These are phyloP conservation scores for Mucor lusitanicus DNA, from an alignment of 371 early-diverging fungal species.

Conservation along the genomic window DNA sequence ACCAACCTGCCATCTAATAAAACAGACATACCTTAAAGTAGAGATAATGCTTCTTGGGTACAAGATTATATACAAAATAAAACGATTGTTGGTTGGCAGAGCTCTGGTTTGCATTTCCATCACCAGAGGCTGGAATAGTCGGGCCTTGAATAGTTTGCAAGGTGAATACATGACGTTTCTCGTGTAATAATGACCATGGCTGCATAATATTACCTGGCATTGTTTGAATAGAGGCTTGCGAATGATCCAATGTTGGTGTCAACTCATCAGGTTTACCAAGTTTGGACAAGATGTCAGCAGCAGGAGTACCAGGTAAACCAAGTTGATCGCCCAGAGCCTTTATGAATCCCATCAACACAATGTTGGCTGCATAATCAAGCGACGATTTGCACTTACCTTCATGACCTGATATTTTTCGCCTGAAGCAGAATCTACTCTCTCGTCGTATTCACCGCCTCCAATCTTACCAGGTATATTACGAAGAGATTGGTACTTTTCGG, in stretches of 20 bases:
- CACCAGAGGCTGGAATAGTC: constrained; percentile 10
- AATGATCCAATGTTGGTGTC: constrained; percentile 30
- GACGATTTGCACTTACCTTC: constrained; percentile 32
- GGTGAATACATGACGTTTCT: background rate
- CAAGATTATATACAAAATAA: constrained; percentile 62
- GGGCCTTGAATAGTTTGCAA: constrained; percentile 18
- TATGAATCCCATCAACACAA: background rate
- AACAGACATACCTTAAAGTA: constrained; percentile 43
- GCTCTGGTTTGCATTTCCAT: background rate
- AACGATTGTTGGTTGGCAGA: constrained; percentile 15
- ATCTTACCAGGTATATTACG: constrained; percentile 50
- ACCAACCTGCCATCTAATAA: background rate
- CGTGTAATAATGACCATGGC: background rate
- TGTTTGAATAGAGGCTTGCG: constrained; percentile 20
- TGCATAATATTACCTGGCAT: constrained; percentile 46
- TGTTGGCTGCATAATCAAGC: too few species aligned
- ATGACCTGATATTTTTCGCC: constrained; percentile 48
- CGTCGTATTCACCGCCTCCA: constrained; percentile 47
- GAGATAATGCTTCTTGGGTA: constrained; percentile 60
- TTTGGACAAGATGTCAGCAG: constrained; percentile 36
- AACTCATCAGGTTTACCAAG: constrained; percentile 61
- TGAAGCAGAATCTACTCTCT: constrained; percentile 40
- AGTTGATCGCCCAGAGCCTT: constrained; percentile 49
- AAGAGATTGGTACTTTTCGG: constrained; percentile 43
- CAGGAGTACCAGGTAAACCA: constrained; percentile 49